Evolutionary conservation across 1,284 basidiomycete genomes (phyloP).

Genomic region (Peniophora sp.): DNA sequence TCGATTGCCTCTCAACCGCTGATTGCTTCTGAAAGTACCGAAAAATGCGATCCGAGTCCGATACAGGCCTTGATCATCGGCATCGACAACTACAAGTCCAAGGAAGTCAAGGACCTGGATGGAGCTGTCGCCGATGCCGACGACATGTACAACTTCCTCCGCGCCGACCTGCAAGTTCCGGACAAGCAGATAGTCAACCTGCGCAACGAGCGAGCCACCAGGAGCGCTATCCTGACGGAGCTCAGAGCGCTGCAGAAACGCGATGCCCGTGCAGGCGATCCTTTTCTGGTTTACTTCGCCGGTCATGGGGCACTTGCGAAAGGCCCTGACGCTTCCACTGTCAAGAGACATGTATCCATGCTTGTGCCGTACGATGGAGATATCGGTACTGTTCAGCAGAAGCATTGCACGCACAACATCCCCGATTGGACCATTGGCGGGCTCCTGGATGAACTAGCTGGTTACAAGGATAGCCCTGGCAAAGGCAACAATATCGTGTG

Average conservation of each 20-base stretch:
- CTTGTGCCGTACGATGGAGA: neutral
- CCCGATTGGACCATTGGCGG: neutral
- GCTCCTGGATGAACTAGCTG: neutral
- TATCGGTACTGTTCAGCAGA: neutral
- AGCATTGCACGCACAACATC: neutral
- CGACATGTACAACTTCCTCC: constrained; percentile 3
- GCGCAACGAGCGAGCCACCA: constrained; percentile 16
- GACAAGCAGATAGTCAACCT: constrained; percentile 12
- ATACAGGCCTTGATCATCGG: constrained; percentile 17
- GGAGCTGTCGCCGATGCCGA: constrained; percentile 17
- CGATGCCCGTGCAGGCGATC: neutral
- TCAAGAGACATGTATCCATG: neutral
- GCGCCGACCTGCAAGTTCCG: neutral
- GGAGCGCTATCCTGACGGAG: constrained; percentile 10
- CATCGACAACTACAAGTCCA: constrained; percentile 14
- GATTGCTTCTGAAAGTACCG: no score
- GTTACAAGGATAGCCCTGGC: no score
- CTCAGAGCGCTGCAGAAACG: neutral
- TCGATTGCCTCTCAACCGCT: no score
- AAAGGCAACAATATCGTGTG: neutral
- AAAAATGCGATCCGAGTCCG: no score
- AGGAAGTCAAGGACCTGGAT: neutral
- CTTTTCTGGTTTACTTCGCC: neutral
- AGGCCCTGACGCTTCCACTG: neutral
- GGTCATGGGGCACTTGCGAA: neutral